phyloP scores from a whole-genome alignment of 164 flowering plant species.

The Amborella trichopoda region DNA sequence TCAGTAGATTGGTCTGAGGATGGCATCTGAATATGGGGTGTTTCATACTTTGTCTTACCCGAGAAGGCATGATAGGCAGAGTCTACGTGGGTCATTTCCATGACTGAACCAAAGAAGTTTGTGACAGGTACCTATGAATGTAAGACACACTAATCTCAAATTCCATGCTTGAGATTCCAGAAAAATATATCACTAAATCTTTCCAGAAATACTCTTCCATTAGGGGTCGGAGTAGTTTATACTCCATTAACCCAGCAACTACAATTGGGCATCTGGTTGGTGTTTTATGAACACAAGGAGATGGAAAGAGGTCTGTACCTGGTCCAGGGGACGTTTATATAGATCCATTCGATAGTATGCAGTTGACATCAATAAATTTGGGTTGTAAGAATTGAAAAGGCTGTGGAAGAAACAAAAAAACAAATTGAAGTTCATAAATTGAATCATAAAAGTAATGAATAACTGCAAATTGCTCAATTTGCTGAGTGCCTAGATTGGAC shows the following conservation, averaged over 20 bases:
- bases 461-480: too few relatives aligned
- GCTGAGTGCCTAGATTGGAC: too few relatives aligned
- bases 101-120: conserved; percentile 91
- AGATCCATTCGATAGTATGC: conserved; percentile 82
- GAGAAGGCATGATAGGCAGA: conserved; percentile 46
- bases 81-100: conserved; percentile 92
- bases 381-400: conserved; percentile 71
- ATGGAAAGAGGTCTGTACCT: too few relatives aligned
- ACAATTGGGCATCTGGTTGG: too few relatives aligned
- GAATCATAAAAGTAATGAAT: too few relatives aligned
- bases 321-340: conserved; percentile 41
- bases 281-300: too few relatives aligned
- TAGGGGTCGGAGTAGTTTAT: too few relatives aligned
- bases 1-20: conserved; percentile 13
- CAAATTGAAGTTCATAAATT: too few relatives aligned
- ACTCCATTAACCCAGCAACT: too few relatives aligned
- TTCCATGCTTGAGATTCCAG: background rate
- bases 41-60: conserved; percentile 9
- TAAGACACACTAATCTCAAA: background rate
- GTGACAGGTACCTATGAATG: conserved; percentile 84
- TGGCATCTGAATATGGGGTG: conserved; percentile 12
- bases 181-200: background rate
- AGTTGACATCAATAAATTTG: conserved; percentile 73
- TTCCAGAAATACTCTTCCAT: too few relatives aligned
- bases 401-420: conserved; percentile 32